These are phyloP conservation scores for Closterium sp. DNA, from an alignment of 139 green algal species.

Conservation along the genomic window DNA sequence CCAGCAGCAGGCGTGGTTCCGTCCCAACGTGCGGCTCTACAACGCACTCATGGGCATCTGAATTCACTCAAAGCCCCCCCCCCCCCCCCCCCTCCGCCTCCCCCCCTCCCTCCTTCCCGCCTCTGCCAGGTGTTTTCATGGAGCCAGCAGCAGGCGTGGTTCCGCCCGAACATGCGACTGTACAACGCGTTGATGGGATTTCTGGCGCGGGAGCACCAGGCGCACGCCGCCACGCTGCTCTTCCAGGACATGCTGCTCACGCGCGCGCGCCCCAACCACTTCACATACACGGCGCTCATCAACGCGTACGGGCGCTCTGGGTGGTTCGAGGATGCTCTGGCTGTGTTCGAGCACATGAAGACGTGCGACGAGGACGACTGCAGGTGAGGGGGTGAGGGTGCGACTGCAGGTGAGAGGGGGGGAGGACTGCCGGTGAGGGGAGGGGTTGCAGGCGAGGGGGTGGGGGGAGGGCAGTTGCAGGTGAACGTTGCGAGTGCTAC, in stretches of 20 bases:
- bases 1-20: conserved; percentile 48
- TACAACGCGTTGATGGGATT: conserved; percentile 48
- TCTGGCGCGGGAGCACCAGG: conserved; percentile 28
- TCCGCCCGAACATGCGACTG: conserved; percentile 10
- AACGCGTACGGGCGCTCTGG: conserved; percentile 35
- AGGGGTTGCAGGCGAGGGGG: background rate
- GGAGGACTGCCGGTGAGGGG: too few relatives aligned
- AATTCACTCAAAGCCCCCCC: background rate
- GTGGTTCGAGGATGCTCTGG: conserved; percentile 45
- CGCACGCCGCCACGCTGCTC: conserved; percentile 29
- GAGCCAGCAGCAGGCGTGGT: conserved; percentile 52
- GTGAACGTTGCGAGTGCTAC: too few relatives aligned
- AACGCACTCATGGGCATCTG: background rate
- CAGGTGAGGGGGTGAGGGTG: background rate
- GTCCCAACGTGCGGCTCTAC: conserved; percentile 11
- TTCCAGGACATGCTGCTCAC: conserved; percentile 50
- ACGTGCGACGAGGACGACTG: background rate
- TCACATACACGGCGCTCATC: conserved; percentile 51
- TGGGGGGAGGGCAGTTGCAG: too few relatives aligned
- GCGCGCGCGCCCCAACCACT: conserved; percentile 31
- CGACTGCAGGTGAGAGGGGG: too few relatives aligned
- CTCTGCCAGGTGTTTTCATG: conserved; percentile 42
- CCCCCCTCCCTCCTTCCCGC: background rate
- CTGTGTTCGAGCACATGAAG: conserved; percentile 52
- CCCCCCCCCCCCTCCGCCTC: background rate